These are phyloP conservation scores for Colletotrichum tofieldiae DNA, from an alignment of 2,329 filamentous ascomycete species.

Conservation along the genomic window DNA sequence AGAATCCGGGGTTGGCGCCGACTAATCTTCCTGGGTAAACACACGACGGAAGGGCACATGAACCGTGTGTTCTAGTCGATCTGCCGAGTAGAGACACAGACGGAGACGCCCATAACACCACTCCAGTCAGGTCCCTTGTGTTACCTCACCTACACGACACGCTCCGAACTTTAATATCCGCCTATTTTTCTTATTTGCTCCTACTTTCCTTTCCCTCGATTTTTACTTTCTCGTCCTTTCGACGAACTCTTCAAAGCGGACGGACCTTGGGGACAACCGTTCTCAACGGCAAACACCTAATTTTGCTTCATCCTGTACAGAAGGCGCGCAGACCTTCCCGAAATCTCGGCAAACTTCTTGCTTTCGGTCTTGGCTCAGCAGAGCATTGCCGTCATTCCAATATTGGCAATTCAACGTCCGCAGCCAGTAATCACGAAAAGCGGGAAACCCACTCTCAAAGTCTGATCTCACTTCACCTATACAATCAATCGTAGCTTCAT, in stretches of 20 bases:
- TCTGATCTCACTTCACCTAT: background rate
- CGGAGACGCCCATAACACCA: slow-evolving; percentile 4
- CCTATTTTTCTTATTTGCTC: slow-evolving; percentile 6
- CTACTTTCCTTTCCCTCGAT: background rate
- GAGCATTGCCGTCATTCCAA: slow-evolving; percentile 13
- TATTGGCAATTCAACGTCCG: background rate
- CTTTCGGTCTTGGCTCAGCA: slow-evolving; percentile 16
- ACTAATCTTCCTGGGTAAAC: slow-evolving; percentile 14
- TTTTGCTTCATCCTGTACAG: background rate
- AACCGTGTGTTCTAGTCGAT: slow-evolving; percentile 9
- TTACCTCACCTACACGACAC: slow-evolving; percentile 1
- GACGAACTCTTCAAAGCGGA: slow-evolving; percentile 12
- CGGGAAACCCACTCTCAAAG: background rate
- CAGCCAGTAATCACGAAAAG: background rate
- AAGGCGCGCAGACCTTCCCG: slow-evolving; percentile 10
- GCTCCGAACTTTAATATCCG: slow-evolving; percentile 8
- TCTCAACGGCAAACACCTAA: slow-evolving; percentile 22
- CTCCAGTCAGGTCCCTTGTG: slow-evolving; percentile 6
- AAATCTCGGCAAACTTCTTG: slow-evolving; percentile 9
- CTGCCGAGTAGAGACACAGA: slow-evolving; percentile 8
- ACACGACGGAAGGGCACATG: slow-evolving; percentile 21
- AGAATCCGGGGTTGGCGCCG: slow-evolving; percentile 40
- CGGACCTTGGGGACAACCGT: background rate
- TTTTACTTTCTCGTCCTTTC: slow-evolving; percentile 7
- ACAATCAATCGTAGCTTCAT: background rate